Evolutionary conservation across 2,329 filamentous ascomycete species (phyloP).

Genomic region (Hypomyces rosellus): DNA sequence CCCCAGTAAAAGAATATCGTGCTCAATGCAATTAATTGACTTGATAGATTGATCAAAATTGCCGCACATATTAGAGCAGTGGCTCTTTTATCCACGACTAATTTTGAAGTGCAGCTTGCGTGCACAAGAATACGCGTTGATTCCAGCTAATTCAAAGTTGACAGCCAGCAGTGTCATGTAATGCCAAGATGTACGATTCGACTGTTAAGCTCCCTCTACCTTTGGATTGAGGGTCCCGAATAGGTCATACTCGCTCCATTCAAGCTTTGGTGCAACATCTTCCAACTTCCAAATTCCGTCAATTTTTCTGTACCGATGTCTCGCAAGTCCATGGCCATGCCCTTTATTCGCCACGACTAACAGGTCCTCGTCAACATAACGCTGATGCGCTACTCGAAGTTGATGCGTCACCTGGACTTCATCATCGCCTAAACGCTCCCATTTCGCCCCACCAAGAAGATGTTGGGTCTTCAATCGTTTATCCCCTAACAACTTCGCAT

Average conservation of each 20-base stretch:
- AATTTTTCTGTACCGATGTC: conserved; percentile 52
- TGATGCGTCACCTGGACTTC: conserved; percentile 56
- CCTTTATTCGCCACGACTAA: conserved; percentile 49
- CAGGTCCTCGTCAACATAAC: conserved; percentile 46
- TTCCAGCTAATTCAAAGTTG: too few relatives aligned
- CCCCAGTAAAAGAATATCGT: too few relatives aligned
- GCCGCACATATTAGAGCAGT: too few relatives aligned
- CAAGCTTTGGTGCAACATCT: conserved; percentile 47
- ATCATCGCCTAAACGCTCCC: conserved; percentile 51
- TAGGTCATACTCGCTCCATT: conserved; percentile 49
- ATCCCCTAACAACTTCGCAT: conserved; percentile 46
- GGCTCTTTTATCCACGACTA: too few relatives aligned
- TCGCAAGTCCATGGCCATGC: conserved; percentile 52
- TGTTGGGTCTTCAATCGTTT: conserved; percentile 58
- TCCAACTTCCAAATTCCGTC: conserved; percentile 58
- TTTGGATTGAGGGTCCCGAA: conserved; percentile 13
- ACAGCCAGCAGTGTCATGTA: too few relatives aligned
- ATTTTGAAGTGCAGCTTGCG: too few relatives aligned
- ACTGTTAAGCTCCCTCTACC: background rate
- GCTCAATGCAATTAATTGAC: too few relatives aligned
- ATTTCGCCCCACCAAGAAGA: conserved; percentile 54
- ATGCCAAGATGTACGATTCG: background rate
- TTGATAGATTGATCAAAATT: too few relatives aligned
- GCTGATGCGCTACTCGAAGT: conserved; percentile 56
- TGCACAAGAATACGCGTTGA: too few relatives aligned